A percentile compares a stretch with the other conserved stretches of the same genome.
phyloP scores from a whole-genome alignment of 305 asterid species.

The Lippia alba region DNA sequence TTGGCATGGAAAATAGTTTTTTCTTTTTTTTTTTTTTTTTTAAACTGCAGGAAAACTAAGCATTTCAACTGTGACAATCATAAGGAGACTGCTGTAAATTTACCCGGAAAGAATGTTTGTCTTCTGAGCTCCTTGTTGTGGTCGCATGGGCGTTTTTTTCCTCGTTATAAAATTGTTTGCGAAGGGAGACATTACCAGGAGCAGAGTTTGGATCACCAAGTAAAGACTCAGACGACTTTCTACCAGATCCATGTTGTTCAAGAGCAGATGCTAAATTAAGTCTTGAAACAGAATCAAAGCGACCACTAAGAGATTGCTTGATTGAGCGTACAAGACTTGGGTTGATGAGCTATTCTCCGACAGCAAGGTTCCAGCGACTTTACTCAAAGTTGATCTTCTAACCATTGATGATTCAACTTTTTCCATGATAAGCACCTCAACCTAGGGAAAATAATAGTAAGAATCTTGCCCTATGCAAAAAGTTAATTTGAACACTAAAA shows the following conservation, averaged over 20 bases:
- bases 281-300: slow-evolving; percentile 63
- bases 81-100: not conserved
- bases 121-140: slow-evolving; percentile 60
- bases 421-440: slow-evolving; percentile 89
- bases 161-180: slow-evolving; percentile 80
- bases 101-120: slow-evolving; percentile 64
- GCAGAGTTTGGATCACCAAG: slow-evolving; percentile 66
- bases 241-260: slow-evolving; percentile 93
- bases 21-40: no score
- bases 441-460: slow-evolving; percentile 49
- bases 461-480: slow-evolving; percentile 6
- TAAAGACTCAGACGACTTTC: slow-evolving; percentile 96
- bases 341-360: slow-evolving; percentile 58
- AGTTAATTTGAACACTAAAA: slow-evolving; percentile 18
- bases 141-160: slow-evolving; percentile 51
- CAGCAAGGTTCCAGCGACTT: slow-evolving; percentile 75
- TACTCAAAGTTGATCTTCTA: slow-evolving; percentile 80
- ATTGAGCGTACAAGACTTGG: slow-evolving; percentile 52
- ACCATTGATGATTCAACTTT: slow-evolving; percentile 68
- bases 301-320: slow-evolving; percentile 56
- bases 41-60: not conserved
- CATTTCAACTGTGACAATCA: not conserved
- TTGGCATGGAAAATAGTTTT: not conserved
- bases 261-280: slow-evolving; percentile 79
- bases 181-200: slow-evolving; percentile 80